Evolutionary conservation across 495 filamentous ascomycete species (phyloP), one percentile per base, ranked within the genome.

Genomic region (Trichoderma gamsii): DNA sequence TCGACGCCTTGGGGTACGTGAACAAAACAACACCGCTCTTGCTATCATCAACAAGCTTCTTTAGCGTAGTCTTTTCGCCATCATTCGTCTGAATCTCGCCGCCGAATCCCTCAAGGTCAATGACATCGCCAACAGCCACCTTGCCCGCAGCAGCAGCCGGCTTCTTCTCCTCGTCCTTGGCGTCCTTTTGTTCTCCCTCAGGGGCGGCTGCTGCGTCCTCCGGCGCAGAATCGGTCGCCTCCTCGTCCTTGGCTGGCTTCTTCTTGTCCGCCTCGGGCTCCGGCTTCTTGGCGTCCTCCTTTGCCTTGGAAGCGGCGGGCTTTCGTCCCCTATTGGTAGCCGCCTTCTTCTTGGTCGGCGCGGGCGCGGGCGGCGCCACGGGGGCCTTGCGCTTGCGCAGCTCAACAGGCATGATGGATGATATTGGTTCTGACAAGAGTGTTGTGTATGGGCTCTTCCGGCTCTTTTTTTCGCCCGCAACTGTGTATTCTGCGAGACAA

Each of bases 1-100:
- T 99, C 13, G 90, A 94, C 69, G 95, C 95, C 81, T 90, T 96
- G 41, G 95, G 95, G 75, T 97, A 99, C 43, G 92, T 97, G 76
- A 99, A 98, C 41, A 99, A 77, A 18, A 96, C 90, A 27, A 98
- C 90, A 25, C 95, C 94, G 64, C 83, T 82, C 79, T 92, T 88
- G 81, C 92, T 94, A 70, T 88, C 84, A 52, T 91, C 89, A 18
- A 97, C 86, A 29, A 99, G 85, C 66, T 82, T 81, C 78, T 89
- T 86, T 65, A 99, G 80, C 1, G 85, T 93, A 15, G 89, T 92
- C 76, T 88, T 91, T 46, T 76, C 77, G 70, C 92, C 92, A 71
- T 96, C 90, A 72, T 97, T 86, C 66, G 88, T 94, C 79, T 93
- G 86, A 69, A 99, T 75, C 73, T 93, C 88, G 68, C 92, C 91